Evolutionary conservation across 805 yeast genomes (phyloP).

Genomic region (Zygoascus ofunaensis): DNA sequence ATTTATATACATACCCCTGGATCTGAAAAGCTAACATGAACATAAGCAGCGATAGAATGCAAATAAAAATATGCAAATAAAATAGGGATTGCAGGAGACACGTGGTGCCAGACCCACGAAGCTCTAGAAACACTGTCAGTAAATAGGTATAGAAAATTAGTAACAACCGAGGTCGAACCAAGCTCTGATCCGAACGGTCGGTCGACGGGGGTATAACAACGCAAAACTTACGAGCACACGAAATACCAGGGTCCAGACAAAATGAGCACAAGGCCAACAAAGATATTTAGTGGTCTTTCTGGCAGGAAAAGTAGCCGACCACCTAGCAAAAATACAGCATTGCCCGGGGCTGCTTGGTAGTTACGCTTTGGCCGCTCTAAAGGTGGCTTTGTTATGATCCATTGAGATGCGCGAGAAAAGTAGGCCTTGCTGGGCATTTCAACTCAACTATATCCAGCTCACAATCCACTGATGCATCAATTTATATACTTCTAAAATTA

Average conservation of each 20-base stretch:
- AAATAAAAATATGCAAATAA: conserved; percentile 52
- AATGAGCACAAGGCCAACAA: conserved; percentile 30
- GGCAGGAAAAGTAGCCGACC: conserved; percentile 47
- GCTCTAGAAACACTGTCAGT: conserved; percentile 17
- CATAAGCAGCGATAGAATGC: conserved; percentile 38
- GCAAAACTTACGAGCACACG: conserved; percentile 32
- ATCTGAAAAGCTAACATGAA: conserved; percentile 50
- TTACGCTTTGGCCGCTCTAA: neutral
- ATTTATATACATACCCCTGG: conserved; percentile 59
- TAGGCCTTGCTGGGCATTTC: neutral
- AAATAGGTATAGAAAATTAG: neutral
- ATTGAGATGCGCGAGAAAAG: neutral
- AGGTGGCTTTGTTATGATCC: neutral
- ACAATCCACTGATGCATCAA: no score
- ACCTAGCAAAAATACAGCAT: conserved; percentile 45
- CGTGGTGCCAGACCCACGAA: conserved; percentile 46
- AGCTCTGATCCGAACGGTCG: no score
- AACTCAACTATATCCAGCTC: neutral
- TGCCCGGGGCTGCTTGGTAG: conserved; percentile 2
- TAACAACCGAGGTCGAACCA: neutral
- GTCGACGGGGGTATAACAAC: no score
- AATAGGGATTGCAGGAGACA: conserved; percentile 48
- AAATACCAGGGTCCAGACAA: conserved; percentile 48
- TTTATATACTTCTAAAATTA: no score
- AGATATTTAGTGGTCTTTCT: conserved; percentile 33